Conservation (phyloP, 306 rosid species). For the Casuarina equisetifolia region DNA sequence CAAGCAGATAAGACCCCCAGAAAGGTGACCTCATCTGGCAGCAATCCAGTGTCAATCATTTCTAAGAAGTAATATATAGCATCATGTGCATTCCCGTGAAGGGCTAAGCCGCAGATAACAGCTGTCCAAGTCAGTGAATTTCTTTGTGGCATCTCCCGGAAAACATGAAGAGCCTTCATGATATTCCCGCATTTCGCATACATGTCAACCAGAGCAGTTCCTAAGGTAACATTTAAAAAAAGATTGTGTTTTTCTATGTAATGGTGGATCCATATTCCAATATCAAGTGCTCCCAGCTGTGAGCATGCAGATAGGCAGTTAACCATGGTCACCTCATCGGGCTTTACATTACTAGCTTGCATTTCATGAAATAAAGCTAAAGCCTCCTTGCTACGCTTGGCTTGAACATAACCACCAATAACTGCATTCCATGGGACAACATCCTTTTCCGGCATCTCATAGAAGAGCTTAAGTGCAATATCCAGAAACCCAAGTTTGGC, state of each 20-base stretch:
- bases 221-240: slow-evolving; percentile 54
- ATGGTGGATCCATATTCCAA: slow-evolving; percentile 81
- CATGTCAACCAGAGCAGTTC: slow-evolving; percentile 86
- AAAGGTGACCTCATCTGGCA: slow-evolving; percentile 83
- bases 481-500: slow-evolving; percentile 64
- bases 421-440: slow-evolving; percentile 86
- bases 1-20: slow-evolving; percentile 84
- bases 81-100: slow-evolving; percentile 59
- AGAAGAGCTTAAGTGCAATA: slow-evolving; percentile 50
- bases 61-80: slow-evolving; percentile 61
- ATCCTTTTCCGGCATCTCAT: slow-evolving; percentile 66
- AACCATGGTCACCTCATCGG: slow-evolving; percentile 67
- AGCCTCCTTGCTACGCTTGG: slow-evolving; percentile 71
- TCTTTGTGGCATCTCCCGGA: slow-evolving; percentile 57
- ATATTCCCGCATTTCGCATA: slow-evolving; percentile 84
- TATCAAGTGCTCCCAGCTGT: slow-evolving; percentile 76
- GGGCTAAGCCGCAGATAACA: slow-evolving; percentile 71
- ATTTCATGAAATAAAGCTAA: slow-evolving; percentile 75
- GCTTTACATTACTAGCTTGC: slow-evolving; percentile 58
- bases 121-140: slow-evolving; percentile 90
- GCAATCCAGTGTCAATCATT: slow-evolving; percentile 59
- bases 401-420: slow-evolving; percentile 73
- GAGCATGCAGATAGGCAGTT: slow-evolving; percentile 81
- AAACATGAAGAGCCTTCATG: slow-evolving; percentile 64
- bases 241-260: slow-evolving; percentile 53